Evolutionary conservation across 2,329 filamentous ascomycete species (phyloP), one percentile per base, ranked within the genome.

Genomic region (Apiospora rasikravindrae): DNA sequence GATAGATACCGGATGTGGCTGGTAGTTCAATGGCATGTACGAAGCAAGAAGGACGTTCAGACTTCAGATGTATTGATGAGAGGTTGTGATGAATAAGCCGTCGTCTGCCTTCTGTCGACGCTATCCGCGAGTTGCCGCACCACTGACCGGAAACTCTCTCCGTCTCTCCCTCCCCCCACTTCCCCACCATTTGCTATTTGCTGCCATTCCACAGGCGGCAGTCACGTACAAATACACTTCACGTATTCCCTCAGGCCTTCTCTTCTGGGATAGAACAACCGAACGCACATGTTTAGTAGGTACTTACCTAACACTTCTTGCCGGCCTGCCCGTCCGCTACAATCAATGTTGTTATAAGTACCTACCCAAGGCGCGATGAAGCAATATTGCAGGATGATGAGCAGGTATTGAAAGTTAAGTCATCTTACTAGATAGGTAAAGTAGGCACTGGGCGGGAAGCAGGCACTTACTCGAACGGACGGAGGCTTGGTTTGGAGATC

Each of bases 121-220:
- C 16, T 19, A 61, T 61, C 29, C 53, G 53, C 26, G 53, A 37
- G 33, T 61, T 61, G 53, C 53, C 53, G 53, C 53, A 61, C 53
- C 53, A 61, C 53, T 37, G 47, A n/a, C n/a, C n/a, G 24, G 22
- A 22, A 61, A 61, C 53, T 37, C 16, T 37, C 53, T n/a, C n/a
- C n/a, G n/a, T n/a, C n/a, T n/a, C n/a, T n/a, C n/a, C n/a, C n/a
- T n/a, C n/a, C n/a, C 53, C 53, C 45, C 45, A 22, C 53, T 61
- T 37, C 53, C 53, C 53, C 53, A 37, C 53, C 53, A 37, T 22
- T 2, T 51, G n/a, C 2, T 24, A 6, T n/a, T 6, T 22, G 44
- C 16, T 44, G 11, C 44, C 14, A 19, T 45, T 45, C 16, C 44
- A 45, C 14, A 6, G 45, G 19, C 45, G 22, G 10, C 24, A 29